Percentiles rank a stretch among this genome's conserved stretches.
These are phyloP conservation scores for Sugiyamaella japonica DNA, from an alignment of 1,139 yeast species.

Conservation along the genomic window DNA sequence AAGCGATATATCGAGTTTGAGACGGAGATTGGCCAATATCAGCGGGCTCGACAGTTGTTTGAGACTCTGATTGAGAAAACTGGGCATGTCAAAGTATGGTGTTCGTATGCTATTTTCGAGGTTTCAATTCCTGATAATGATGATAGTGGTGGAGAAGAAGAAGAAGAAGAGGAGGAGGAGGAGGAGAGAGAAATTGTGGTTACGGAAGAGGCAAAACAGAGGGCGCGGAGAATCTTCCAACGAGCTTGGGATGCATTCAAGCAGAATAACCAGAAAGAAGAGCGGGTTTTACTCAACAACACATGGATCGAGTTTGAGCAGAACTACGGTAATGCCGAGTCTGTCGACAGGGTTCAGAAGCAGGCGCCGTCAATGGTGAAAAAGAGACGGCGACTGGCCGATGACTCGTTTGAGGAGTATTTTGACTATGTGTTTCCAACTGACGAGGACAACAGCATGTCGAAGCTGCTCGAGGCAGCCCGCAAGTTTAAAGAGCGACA, in stretches of 20 bases:
- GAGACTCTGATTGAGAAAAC: constrained; percentile 45
- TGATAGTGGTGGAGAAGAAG: constrained; percentile 41
- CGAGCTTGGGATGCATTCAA: constrained; percentile 54
- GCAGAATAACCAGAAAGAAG: constrained; percentile 42
- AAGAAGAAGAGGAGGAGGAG: constrained; percentile 40
- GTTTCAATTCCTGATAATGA: constrained; percentile 53
- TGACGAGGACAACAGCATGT: constrained; percentile 42
- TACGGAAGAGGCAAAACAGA: constrained; percentile 51
- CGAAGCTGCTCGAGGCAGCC: constrained; percentile 63
- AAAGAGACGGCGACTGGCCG: constrained; percentile 47
- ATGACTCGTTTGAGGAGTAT: constrained; percentile 56
- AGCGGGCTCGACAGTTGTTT: constrained; percentile 56
- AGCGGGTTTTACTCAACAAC: constrained; percentile 57
- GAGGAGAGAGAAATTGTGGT: constrained; percentile 50
- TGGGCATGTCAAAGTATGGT: constrained; percentile 54
- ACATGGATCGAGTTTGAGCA: constrained; percentile 68
- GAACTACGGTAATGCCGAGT: constrained; percentile 55
- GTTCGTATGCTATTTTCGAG: constrained; percentile 70
- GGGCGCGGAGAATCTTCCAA: constrained; percentile 58
- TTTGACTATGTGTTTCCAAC: constrained; percentile 66
- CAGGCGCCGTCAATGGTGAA: constrained; percentile 61
- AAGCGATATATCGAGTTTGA: constrained; percentile 57
- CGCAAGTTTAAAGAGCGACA: constrained; percentile 52
- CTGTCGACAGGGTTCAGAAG: constrained; percentile 42
- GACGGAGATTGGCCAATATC: constrained; percentile 58